Conservation (phyloP, 2,329 filamentous ascomycete genomes). For the Emmonsiellopsis sp. region DNA sequence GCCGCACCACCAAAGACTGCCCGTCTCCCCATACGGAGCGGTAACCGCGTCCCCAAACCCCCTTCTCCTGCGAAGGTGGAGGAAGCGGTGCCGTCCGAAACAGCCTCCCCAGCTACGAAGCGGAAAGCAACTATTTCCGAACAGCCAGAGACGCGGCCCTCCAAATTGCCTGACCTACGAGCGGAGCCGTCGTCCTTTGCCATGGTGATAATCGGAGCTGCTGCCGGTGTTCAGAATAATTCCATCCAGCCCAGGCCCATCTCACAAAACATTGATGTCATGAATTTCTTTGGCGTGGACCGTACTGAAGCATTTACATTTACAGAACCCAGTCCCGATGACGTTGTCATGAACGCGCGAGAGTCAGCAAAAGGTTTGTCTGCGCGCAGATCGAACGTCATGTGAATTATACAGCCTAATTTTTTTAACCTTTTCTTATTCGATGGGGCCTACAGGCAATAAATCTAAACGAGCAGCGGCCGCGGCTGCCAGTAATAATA, state of each 20-base stretch:
- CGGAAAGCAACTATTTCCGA: neutral
- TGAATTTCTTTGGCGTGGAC: conserved; percentile 30
- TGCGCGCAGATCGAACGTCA: conserved; percentile 27
- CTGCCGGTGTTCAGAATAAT: conserved; percentile 6
- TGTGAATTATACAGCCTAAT: no score
- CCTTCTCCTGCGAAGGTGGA: neutral
- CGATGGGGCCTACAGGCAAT: conserved; percentile 31
- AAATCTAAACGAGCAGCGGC: conserved; percentile 35
- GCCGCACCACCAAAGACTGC: neutral
- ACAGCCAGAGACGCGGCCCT: neutral
- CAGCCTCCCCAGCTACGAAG: neutral
- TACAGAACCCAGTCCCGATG: conserved; percentile 81
- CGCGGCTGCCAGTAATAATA: conserved; percentile 25
- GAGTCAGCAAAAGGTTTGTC: conserved; percentile 60
- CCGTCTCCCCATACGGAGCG: conserved; percentile 7
- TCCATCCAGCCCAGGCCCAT: conserved; percentile 19
- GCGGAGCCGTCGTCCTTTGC: conserved; percentile 45
- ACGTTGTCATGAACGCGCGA: conserved; percentile 78
- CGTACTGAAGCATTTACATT: conserved; percentile 51
- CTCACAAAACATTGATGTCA: conserved; percentile 25
- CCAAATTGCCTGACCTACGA: conserved; percentile 23
- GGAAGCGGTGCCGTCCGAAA: neutral
- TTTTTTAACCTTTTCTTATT: neutral
- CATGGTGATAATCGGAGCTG: conserved; percentile 31
- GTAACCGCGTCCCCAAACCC: neutral